Evolutionary conservation across 306 rosid genomes (phyloP), one percentile per base, ranked within the genome.

Genomic region (Vigna nakashimae): DNA sequence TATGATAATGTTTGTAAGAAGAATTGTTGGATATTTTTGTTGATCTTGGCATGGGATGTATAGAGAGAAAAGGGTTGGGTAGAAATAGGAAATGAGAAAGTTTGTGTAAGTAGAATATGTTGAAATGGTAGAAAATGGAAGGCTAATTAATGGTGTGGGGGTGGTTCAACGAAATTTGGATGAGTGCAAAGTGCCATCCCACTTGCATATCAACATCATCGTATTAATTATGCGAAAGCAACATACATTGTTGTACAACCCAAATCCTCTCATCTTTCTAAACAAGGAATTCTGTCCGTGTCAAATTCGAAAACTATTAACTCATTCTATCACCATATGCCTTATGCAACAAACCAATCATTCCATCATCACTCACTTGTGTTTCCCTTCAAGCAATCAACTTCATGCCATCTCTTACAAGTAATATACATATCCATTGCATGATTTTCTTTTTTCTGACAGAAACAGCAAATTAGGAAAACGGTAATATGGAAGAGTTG

Each of bases 151-250:
- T 36, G 45, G 40, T 52, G 22, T 58, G 9, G 38, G 13, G 22
- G 46, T 40, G 12, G 46, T 45, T n/a, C 74, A 49, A 75, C 51
- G 56, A 42, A 53, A 6, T 53, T 42, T 67, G 58, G 5, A 45
- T 3, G 5, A 12, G 14, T 45, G 57, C 22, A 11, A 6, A 6
- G 28, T 34, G n/a, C 18, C 15, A 46, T 0, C 51, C 78, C 80
- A 58, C 77, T 67, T 70, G 78, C 81, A 69, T 30, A 63, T 52
- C 74, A 4, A 69, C 12, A 2, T 69, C 78, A 69, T 18, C 53
- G 18, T 76, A 43, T 51, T 40, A 62, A 76, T 76, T 14, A 76
- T 82, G 36, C 30, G 77, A 75, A 69, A 69, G 68, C 67, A 59
- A 68, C 40, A 10, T 28, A 3, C 59, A 50, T 34, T 14, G 3